Conservation (phyloP, 164 flowering plant species). For the Macadamia tetraphylla region DNA sequence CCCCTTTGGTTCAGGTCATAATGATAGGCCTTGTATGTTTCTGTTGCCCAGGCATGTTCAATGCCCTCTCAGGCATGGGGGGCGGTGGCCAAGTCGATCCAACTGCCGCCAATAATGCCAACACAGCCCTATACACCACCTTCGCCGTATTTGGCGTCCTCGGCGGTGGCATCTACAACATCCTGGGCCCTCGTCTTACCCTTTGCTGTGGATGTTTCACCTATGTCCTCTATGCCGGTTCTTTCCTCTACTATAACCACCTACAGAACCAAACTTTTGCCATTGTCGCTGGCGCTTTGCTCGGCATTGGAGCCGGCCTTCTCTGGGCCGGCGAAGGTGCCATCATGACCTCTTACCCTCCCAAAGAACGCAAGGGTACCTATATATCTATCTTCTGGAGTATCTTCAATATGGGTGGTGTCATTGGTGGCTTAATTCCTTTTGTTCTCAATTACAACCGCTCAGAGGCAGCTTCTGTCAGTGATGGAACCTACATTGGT, state of each 20-base stretch:
- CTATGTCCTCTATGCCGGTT: conserved; percentile 72
- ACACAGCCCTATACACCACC: conserved; percentile 86
- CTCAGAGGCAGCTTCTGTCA: conserved; percentile 52
- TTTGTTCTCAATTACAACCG: conserved; percentile 65
- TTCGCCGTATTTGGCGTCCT: conserved; percentile 81
- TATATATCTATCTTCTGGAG: conserved; percentile 88
- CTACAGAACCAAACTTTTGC: conserved; percentile 54
- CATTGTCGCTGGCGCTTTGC: conserved; percentile 64
- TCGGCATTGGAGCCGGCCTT: conserved; percentile 89
- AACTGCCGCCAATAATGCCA: conserved; percentile 84
- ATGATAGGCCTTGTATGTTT: conserved; percentile 86
- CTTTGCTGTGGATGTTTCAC: conserved; percentile 67
- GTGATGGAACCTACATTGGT: conserved; percentile 77
- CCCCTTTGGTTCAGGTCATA: conserved; percentile 67
- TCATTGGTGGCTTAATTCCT: conserved; percentile 88
- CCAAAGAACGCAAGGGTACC: conserved; percentile 55
- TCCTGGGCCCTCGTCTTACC: conserved; percentile 73
- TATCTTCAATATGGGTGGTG: conserved; percentile 91
- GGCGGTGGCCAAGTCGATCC: conserved; percentile 92
- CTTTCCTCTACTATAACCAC: conserved; percentile 85
- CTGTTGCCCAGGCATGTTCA: conserved; percentile 99
- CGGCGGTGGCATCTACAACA: conserved; percentile 86
- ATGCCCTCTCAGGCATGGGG: conserved; percentile 92
- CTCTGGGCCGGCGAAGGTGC: conserved; percentile 95
- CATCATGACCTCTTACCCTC: conserved; percentile 92